phyloP scores from a whole-genome alignment of 192 early-diverging fungal species.

The Podila horticola region DNA sequence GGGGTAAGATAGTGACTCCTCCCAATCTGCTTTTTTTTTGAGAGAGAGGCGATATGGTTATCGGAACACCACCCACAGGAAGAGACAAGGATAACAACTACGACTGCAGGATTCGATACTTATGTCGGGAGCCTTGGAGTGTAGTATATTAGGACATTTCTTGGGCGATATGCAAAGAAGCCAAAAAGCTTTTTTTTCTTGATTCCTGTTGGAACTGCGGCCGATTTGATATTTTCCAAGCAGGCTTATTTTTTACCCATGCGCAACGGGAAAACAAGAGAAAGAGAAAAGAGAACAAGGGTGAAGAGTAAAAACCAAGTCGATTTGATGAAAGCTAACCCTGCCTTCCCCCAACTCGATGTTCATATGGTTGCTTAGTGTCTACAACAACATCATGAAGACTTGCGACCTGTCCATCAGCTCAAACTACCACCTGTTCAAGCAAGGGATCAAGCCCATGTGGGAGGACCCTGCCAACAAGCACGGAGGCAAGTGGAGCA shows the following conservation, averaged over 20 bases:
- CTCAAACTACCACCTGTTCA: conserved; percentile 96
- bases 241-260: not conserved
- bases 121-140: no score
- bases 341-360: not conserved
- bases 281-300: conserved; percentile 6
- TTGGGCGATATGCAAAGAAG: no score
- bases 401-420: conserved; percentile 76
- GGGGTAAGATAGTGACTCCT: conserved; percentile 69
- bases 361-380: conserved; percentile 18
- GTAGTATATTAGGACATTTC: no score
- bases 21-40: not conserved
- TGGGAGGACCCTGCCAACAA: conserved; percentile 95
- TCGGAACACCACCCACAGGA: no score
- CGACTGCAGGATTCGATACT: no score
- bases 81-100: no score
- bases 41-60: no score
- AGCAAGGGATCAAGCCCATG: conserved; percentile 89
- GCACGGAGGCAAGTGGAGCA: conserved; percentile 92
- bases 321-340: not conserved
- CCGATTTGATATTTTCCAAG: conserved; percentile 9
- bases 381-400: conserved; percentile 89
- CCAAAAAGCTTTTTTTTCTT: not conserved
- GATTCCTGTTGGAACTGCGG: conserved; percentile 20
- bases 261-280: conserved; percentile 1
- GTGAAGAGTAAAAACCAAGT: not conserved